A percentile compares a stretch with the other conserved stretches of the same genome.
These are phyloP conservation scores for Penicillium simplicissimum DNA, from an alignment of 495 filamentous ascomycete genomes.

Conservation along the genomic window DNA sequence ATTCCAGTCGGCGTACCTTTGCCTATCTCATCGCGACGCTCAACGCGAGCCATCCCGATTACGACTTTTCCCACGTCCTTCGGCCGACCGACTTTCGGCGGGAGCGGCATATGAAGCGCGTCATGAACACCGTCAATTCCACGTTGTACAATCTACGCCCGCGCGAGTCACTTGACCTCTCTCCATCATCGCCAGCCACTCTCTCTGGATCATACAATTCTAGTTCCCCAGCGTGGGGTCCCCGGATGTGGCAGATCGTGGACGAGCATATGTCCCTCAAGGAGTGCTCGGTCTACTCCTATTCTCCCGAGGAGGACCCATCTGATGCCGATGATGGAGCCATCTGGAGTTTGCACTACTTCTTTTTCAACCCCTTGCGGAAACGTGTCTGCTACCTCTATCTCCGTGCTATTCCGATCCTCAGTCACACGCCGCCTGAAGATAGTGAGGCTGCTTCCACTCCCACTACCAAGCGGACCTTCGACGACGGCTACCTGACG, in stretches of 20 bases:
- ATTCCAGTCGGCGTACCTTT: conserved; percentile 85
- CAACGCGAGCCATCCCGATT: conserved; percentile 96
- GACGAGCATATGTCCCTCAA: conserved; percentile 89
- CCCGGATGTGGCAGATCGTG: conserved; percentile 83
- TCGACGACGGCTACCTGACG: conserved; percentile 51
- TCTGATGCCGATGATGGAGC: conserved; percentile 88
- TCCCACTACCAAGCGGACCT: conserved; percentile 48
- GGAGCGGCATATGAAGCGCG: conserved; percentile 68
- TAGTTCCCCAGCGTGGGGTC: conserved; percentile 65
- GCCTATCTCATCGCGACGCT: conserved; percentile 95
- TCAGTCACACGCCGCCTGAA: conserved; percentile 63
- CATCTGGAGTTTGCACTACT: conserved; percentile 94
- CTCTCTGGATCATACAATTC: conserved; percentile 46
- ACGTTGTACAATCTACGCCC: conserved; percentile 84
- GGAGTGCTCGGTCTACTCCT: conserved; percentile 83
- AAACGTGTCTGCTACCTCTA: conserved; percentile 97
- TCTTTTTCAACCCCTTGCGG: conserved; percentile 91
- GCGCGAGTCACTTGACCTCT: conserved; percentile 46
- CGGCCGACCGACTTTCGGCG: conserved; percentile 84
- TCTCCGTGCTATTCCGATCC: conserved; percentile 78
- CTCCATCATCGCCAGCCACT: conserved; percentile 47
- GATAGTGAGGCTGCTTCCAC: conserved; percentile 35
- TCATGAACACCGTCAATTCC: conserved; percentile 83
- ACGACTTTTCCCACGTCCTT: conserved; percentile 91
- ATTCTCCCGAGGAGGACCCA: conserved; percentile 79